phyloP scores from a whole-genome alignment of 228 moss, liverwort and hornwort genomes.

The Sphagnum fallax region DNA sequence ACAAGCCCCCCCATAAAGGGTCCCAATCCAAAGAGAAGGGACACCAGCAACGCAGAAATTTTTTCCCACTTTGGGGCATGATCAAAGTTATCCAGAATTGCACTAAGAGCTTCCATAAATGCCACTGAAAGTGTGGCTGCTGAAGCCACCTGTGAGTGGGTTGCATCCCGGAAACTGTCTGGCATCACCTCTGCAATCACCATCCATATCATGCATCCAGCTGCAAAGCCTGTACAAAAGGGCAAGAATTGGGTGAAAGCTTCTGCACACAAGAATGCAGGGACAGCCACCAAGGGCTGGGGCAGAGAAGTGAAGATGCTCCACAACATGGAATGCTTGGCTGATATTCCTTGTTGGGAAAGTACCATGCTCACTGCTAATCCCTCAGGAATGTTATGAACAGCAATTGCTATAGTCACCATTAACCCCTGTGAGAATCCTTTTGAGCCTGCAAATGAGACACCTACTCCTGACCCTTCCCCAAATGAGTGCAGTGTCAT shows the following conservation, averaged over 20 bases:
- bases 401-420: conserved; percentile 91
- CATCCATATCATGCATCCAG: conserved; percentile 99
- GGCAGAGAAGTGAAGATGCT: conserved; percentile 98
- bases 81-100: conserved; percentile 55
- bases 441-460: conserved; percentile 87
- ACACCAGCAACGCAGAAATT: conserved; percentile 28
- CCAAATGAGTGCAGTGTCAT: conserved; percentile 97
- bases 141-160: conserved; percentile 81
- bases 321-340: conserved; percentile 80
- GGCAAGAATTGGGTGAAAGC: conserved; percentile 83
- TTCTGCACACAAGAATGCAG: conserved; percentile 91
- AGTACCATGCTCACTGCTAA: conserved; percentile 95
- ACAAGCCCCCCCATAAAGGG: conserved; percentile 58
- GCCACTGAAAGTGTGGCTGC: conserved; percentile 88
- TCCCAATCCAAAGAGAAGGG: conserved; percentile 68
- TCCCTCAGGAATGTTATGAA: conserved; percentile 93
- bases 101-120: conserved; percentile 87
- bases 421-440: conserved; percentile 88
- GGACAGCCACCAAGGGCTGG: conserved; percentile 89
- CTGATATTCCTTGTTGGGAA: conserved; percentile 70
- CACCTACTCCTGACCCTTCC: conserved; percentile 95
- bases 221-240: conserved; percentile 94
- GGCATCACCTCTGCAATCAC: conserved; percentile 96
- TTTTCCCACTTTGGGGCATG: conserved; percentile 34
- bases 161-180: conserved; percentile 87